Percentiles rank a stretch among this genome's conserved stretches.
Evolutionary conservation across 2,329 filamentous ascomycete species (phyloP).

Genomic region (Aspergillus transmontanensis): DNA sequence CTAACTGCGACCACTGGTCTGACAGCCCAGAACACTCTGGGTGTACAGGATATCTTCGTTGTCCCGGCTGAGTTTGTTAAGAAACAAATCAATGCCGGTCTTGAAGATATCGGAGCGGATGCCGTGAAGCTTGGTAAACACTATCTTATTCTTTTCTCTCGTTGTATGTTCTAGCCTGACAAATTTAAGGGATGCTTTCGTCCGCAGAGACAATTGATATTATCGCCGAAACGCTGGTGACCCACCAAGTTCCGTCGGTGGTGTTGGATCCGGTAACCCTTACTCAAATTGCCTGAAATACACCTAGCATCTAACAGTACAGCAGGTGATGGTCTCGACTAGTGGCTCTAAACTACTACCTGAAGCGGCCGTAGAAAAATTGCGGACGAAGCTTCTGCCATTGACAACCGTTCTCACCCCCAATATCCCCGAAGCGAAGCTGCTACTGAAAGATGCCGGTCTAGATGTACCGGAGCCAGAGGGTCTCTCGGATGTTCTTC

Average conservation of each 20-base stretch:
- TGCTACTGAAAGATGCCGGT: slow-evolving; percentile 48
- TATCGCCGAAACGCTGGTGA: slow-evolving; percentile 65
- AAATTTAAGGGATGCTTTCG: slow-evolving; percentile 73
- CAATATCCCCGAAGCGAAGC: slow-evolving; percentile 51
- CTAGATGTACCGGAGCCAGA: slow-evolving; percentile 49
- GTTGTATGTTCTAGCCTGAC: not conserved
- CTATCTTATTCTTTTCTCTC: not conserved
- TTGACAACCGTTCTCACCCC: slow-evolving; percentile 51
- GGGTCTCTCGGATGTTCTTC: slow-evolving; percentile 66
- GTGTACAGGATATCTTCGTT: slow-evolving; percentile 78
- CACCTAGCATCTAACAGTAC: slow-evolving; percentile 17
- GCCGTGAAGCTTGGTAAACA: slow-evolving; percentile 82
- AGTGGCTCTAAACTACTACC: slow-evolving; percentile 52
- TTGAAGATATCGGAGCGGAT: slow-evolving; percentile 83
- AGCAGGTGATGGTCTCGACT: slow-evolving; percentile 78
- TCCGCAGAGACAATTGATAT: slow-evolving; percentile 69
- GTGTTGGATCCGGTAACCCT: slow-evolving; percentile 74
- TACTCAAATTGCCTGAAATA: not conserved
- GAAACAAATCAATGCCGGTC: slow-evolving; percentile 81
- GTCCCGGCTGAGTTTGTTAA: slow-evolving; percentile 76
- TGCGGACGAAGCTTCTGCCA: slow-evolving; percentile 46
- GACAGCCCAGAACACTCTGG: slow-evolving; percentile 92
- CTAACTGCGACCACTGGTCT: slow-evolving; percentile 95
- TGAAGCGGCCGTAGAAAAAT: slow-evolving; percentile 41
- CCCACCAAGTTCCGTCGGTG: slow-evolving; percentile 59